A percentile compares a stretch with the other conserved stretches of the same genome.
Evolutionary conservation across 1,284 basidiomycete species (phyloP).

Genomic region (Puccinia novopanici): DNA sequence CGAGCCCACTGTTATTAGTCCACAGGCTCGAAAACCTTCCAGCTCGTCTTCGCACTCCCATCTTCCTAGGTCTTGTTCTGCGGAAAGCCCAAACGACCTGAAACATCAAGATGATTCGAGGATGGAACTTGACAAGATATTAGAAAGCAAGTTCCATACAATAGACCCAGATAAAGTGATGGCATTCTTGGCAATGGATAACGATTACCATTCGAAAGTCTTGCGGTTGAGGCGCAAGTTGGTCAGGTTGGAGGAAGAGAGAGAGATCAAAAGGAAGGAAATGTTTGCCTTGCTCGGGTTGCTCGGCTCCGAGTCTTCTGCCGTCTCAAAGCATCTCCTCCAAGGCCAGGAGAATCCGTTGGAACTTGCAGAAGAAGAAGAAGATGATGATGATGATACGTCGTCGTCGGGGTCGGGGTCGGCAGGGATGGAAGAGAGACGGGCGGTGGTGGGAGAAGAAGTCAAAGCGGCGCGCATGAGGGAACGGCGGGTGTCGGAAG

Average conservation of each 20-base stretch:
- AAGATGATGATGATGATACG: neutral
- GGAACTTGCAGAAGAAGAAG: neutral
- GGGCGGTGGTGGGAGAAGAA: neutral
- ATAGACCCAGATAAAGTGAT: conserved; percentile 30
- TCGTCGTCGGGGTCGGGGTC: neutral
- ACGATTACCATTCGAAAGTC: conserved; percentile 20
- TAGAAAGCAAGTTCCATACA: neutral
- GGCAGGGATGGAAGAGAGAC: neutral
- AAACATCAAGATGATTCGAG: neutral
- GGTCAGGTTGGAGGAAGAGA: conserved; percentile 31
- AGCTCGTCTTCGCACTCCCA: too few relatives aligned
- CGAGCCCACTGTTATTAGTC: neutral
- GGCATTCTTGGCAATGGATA: conserved; percentile 39
- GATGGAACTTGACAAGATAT: neutral
- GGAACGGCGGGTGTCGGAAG: too few relatives aligned
- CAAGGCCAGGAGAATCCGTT: neutral
- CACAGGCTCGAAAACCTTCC: too few relatives aligned
- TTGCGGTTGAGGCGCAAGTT: conserved; percentile 18
- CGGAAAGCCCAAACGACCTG: neutral
- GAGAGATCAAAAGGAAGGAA: conserved; percentile 25
- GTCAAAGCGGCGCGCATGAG: too few relatives aligned
- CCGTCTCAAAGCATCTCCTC: too few relatives aligned
- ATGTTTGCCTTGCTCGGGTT: conserved; percentile 23
- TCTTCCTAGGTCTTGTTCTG: neutral
- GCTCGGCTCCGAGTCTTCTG: too few relatives aligned